A percentile compares a stretch with the other conserved stretches of the same genome.
These are phyloP conservation scores for Citeromyces siamensis DNA, from an alignment of 1,139 yeast species.

Conservation along the genomic window DNA sequence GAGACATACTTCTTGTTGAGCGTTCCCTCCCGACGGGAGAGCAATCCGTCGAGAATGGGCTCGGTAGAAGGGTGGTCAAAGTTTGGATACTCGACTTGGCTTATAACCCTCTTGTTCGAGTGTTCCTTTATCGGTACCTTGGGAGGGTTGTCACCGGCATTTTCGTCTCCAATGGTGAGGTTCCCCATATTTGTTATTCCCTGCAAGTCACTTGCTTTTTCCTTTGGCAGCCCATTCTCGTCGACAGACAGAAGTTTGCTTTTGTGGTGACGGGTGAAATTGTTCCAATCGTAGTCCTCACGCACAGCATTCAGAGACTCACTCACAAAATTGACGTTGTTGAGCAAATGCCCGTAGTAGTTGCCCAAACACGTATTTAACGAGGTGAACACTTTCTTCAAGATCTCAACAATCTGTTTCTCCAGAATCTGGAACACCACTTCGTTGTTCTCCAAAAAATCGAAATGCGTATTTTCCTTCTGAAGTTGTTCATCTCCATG, in stretches of 20 bases:
- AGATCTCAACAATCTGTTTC: constrained; percentile 25
- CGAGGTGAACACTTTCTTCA: constrained; percentile 24
- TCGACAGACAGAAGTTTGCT: constrained; percentile 19
- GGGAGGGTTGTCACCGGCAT: constrained; percentile 3
- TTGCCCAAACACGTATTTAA: constrained; percentile 18
- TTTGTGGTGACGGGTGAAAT: constrained; percentile 20
- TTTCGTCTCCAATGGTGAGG: constrained; percentile 1
- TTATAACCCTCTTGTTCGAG: constrained; percentile 23
- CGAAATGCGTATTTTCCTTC: constrained; percentile 30
- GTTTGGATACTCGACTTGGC: constrained; percentile 24
- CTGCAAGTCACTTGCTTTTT: not conserved
- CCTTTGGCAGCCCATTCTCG: constrained; percentile 2
- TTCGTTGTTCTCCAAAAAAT: constrained; percentile 27
- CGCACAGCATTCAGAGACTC: constrained; percentile 20
- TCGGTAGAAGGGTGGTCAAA: constrained; percentile 23
- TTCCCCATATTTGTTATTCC: not conserved
- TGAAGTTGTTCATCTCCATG: constrained; percentile 27
- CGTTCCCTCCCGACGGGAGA: constrained; percentile 29
- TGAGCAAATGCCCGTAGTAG: constrained; percentile 17
- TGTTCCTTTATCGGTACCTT: constrained; percentile 10
- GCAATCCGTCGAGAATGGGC: constrained; percentile 34
- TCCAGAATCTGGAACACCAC: constrained; percentile 27
- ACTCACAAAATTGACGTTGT: constrained; percentile 16
- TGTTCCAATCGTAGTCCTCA: constrained; percentile 30
- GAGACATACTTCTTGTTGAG: constrained; percentile 27